Evolutionary conservation across 2,329 filamentous ascomycete genomes (phyloP).

Genomic region (Fusarium sp.): DNA sequence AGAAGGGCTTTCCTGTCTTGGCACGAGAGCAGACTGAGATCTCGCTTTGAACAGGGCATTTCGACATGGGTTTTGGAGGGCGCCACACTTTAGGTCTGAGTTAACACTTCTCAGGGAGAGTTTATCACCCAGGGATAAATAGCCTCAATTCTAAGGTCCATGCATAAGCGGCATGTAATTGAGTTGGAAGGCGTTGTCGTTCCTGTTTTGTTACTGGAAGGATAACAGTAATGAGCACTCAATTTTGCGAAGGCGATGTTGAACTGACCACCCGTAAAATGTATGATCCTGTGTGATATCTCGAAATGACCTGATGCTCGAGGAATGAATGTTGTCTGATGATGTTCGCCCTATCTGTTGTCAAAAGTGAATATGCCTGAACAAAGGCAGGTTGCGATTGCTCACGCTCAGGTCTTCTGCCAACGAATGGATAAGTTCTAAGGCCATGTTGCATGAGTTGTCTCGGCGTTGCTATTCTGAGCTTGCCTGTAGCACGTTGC

Average conservation of each 20-base stretch:
- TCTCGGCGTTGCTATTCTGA: slow-evolving; percentile 24
- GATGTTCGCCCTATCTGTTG: background rate
- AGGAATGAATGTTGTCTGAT: background rate
- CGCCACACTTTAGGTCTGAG: slow-evolving; percentile 33
- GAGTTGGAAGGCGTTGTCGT: background rate
- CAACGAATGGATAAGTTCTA: slow-evolving; percentile 5
- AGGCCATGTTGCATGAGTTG: slow-evolving; percentile 21
- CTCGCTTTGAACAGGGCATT: slow-evolving; percentile 32
- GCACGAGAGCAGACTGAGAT: slow-evolving; percentile 34
- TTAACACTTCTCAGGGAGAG: slow-evolving; percentile 29
- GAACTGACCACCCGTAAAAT: background rate
- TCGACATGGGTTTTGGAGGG: slow-evolving; percentile 33
- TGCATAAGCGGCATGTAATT: slow-evolving; percentile 1
- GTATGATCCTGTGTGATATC: background rate
- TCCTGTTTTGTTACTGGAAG: background rate
- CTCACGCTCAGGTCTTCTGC: slow-evolving; percentile 1
- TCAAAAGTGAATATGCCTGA: background rate
- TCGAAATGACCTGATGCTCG: slow-evolving; percentile 1
- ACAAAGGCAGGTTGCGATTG: slow-evolving; percentile 1
- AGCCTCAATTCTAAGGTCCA: slow-evolving; percentile 2
- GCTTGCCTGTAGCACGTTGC: slow-evolving; percentile 21
- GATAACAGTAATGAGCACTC: background rate
- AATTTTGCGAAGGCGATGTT: background rate
- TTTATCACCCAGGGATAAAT: slow-evolving; percentile 15
- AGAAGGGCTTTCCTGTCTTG: slow-evolving; percentile 19